These are phyloP conservation scores for Chrysoporthe deuterocubensis DNA, from an alignment of 2,329 filamentous ascomycete genomes.

Conservation along the genomic window DNA sequence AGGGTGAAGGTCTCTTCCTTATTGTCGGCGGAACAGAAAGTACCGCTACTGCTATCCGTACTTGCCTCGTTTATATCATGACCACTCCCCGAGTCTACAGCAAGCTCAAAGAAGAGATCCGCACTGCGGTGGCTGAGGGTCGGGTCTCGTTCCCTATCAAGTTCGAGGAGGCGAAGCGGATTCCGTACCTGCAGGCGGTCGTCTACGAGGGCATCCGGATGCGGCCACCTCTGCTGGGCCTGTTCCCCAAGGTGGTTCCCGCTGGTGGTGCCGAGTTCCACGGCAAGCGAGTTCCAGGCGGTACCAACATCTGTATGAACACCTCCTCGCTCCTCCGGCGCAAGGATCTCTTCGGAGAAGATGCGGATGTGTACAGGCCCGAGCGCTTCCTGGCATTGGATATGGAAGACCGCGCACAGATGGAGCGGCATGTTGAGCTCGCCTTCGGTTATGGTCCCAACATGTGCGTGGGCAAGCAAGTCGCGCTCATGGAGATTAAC, in stretches of 20 bases:
- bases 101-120: constrained; percentile 11
- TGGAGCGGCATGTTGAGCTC: constrained; percentile 39
- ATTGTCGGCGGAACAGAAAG: constrained; percentile 28
- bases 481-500: constrained; percentile 47
- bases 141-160: constrained; percentile 13
- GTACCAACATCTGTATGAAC: constrained; percentile 33
- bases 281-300: constrained; percentile 37
- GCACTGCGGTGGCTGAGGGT: not conserved
- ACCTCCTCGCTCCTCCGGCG: constrained; percentile 19
- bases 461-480: constrained; percentile 45
- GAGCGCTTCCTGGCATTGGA: constrained; percentile 61
- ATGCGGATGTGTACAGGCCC: constrained; percentile 62
- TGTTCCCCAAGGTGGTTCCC: constrained; percentile 34
- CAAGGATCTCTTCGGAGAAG: constrained; percentile 43
- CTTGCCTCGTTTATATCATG: not conserved
- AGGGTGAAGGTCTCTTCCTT: constrained; percentile 21
- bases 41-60: constrained; percentile 19
- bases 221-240: constrained; percentile 31
- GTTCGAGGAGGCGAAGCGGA: constrained; percentile 30
- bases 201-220: constrained; percentile 34
- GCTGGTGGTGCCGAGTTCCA: constrained; percentile 36
- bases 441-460: constrained; percentile 45
- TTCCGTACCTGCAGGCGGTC: constrained; percentile 36
- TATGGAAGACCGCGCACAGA: constrained; percentile 34
- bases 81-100: constrained; percentile 9